Conservation (phyloP, 805 yeast species). For the Saccharomycopsis vini region DNA sequence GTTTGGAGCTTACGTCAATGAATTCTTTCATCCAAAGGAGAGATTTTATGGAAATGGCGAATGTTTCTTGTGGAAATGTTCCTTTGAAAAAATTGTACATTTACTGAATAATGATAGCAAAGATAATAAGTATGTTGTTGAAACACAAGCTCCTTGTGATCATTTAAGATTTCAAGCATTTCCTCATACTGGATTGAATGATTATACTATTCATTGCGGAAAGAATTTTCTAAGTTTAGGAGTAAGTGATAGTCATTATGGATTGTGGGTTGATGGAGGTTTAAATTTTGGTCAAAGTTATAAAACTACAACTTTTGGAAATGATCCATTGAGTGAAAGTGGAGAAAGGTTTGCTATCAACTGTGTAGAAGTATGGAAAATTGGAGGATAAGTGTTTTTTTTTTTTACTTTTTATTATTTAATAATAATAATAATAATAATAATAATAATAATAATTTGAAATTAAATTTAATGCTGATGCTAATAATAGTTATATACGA, state of each 20-base stretch:
- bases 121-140: not conserved
- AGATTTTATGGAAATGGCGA: conserved; percentile 91
- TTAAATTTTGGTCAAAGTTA: conserved; percentile 70
- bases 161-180: conserved; percentile 62
- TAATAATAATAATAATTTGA: no score
- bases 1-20: conserved; percentile 79
- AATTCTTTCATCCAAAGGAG: conserved; percentile 50
- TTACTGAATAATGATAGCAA: not conserved
- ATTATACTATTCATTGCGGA: conserved; percentile 76
- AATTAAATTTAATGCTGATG: no score
- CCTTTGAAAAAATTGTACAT: not conserved
- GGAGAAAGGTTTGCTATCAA: conserved; percentile 46
- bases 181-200: conserved; percentile 83
- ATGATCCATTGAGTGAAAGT: conserved; percentile 61
- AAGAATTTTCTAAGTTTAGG: conserved; percentile 75
- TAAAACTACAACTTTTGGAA: conserved; percentile 79
- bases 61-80: conserved; percentile 71
- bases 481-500: no score
- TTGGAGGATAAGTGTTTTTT: conserved; percentile 7
- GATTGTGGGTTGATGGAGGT: conserved; percentile 76
- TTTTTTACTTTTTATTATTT: no score
- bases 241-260: conserved; percentile 88
- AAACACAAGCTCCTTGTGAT: not conserved
- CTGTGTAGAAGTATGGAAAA: conserved; percentile 17
- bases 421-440: no score